Base-by-base conservation (phyloP, 2,329 filamentous ascomycete genomes). In the Lachnellula arida region DNA sequence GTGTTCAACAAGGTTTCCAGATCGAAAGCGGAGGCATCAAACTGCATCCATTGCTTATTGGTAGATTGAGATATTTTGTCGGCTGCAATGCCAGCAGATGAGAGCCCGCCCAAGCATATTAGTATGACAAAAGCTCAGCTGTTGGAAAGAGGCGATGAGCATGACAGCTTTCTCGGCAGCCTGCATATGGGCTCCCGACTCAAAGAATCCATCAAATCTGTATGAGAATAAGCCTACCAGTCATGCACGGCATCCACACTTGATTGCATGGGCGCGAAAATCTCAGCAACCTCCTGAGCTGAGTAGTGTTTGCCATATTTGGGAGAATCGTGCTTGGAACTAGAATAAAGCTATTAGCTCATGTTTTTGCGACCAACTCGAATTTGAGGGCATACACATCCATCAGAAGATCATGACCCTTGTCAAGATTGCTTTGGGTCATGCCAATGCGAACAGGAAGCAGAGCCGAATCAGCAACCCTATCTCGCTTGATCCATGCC, bases 1-100 rank as follows among this genome's bases (percentile, higher is more conserved):
- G 78, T 79, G 49, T 78, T 67, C 35, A 85, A 73, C 3, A 85
- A 74, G 28, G 71, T 69, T 64, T 85, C 81, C 1, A 77, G 74
- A 44, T 73, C 68, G 22, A 55, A 47, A 12, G 65, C 60, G 37
- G 61, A 62, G 37, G 66, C 65, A 58, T 73, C 68, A 48, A 73
- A 68, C 57, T 64, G 61, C 54, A 67, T 60, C 65, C 65, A 67
- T 47, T 63, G 61, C 39, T 63, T 63, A 22, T 62, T 63, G 15
- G 53, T 47, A 1, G 81, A 79, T 47, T 81, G 75, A 25, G 70
- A 70, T 42, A 84, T 74, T 1, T 78, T 73, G 5, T 73, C 71
- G 1, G 67, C 65, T n/a, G 72, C 61, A 47, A 85, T 80, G 5
- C 82, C 82, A 40, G 76, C 73, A 7, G 71, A 68, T 11, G 73